phyloP scores from a whole-genome alignment of 352 stramenopile species.

The Phytophthora palmivora region DNA sequence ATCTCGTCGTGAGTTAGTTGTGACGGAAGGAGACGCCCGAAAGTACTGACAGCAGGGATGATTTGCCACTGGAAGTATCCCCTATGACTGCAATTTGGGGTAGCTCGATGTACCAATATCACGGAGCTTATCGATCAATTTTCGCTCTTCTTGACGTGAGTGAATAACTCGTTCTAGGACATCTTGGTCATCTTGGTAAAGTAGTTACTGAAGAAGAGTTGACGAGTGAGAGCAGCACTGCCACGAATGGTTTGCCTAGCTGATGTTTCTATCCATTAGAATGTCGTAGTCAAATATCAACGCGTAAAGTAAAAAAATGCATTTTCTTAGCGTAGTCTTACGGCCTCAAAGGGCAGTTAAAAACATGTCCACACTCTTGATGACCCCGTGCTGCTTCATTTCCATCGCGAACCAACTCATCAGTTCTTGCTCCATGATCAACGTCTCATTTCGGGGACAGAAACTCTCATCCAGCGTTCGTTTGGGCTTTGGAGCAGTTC shows the following conservation, averaged over 20 bases:
- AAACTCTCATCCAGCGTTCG: no score
- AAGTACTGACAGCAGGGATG: no score
- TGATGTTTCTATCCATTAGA: no score
- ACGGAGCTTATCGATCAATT: constrained; percentile 66
- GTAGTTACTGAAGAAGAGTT: constrained; percentile 4
- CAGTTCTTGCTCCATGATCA: constrained; percentile 51
- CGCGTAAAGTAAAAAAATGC: no score
- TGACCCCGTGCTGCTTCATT: constrained; percentile 63
- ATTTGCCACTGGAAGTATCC: no score
- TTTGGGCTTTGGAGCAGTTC: constrained; percentile 25
- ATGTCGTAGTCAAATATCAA: no score
- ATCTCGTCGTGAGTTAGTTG: no score
- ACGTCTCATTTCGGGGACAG: constrained; percentile 38
- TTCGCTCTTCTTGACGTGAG: constrained; percentile 34
- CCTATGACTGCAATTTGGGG: no score
- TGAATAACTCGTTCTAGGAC: constrained; percentile 6
- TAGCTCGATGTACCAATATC: no score
- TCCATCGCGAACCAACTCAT: constrained; percentile 61
- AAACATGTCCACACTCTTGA: constrained; percentile 49
- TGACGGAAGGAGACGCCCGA: no score
- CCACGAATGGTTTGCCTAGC: no score
- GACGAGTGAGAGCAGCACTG: constrained; percentile 5
- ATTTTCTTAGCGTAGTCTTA: no score
- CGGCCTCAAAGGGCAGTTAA: constrained; percentile 23
- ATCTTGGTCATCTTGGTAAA: constrained; percentile 15